A percentile compares a stretch with the other conserved stretches of the same genome.
phyloP scores from a whole-genome alignment of 2,329 filamentous ascomycete species.

The Raffaelea arxii region DNA sequence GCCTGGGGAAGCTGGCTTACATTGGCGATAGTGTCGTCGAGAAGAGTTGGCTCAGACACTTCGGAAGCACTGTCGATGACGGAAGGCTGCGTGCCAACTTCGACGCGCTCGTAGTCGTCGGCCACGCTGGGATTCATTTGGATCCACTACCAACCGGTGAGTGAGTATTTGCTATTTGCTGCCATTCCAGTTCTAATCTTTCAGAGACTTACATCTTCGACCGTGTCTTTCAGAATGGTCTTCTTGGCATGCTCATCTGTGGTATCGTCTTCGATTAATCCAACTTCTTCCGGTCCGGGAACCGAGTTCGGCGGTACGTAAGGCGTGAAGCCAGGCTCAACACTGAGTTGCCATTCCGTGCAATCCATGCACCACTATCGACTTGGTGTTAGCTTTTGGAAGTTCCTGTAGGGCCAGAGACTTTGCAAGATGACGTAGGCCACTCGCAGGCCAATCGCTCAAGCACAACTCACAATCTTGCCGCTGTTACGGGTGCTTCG shows the following conservation, averaged over 20 bases:
- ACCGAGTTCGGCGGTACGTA: constrained; percentile 12
- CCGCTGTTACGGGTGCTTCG: constrained; percentile 20
- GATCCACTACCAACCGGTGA: constrained; percentile 11
- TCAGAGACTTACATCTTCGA: constrained; percentile 5
- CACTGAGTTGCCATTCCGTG: constrained; percentile 20
- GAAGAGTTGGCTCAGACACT: constrained; percentile 3
- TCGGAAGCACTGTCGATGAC: constrained; percentile 3
- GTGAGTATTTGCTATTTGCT: not conserved
- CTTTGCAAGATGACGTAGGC: not conserved
- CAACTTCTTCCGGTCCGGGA: constrained; percentile 5
- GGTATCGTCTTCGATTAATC: not conserved
- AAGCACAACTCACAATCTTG: constrained; percentile 17
- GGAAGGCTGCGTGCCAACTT: constrained; percentile 4
- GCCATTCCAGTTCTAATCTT: too few species aligned
- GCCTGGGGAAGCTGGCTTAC: constrained; percentile 7
- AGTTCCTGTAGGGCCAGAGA: not conserved
- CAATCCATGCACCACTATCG: constrained; percentile 25
- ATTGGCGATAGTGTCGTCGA: constrained; percentile 6
- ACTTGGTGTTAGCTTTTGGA: constrained; percentile 2
- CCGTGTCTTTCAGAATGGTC: constrained; percentile 1
- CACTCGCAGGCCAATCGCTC: too few species aligned
- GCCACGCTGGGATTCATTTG: constrained; percentile 12
- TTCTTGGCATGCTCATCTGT: not conserved
- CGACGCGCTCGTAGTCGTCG: constrained; percentile 7
- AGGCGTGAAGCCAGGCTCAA: constrained; percentile 15